phyloP scores from a whole-genome alignment of 768 basidiomycete species.

The Holtermanniella nyarrowii region DNA sequence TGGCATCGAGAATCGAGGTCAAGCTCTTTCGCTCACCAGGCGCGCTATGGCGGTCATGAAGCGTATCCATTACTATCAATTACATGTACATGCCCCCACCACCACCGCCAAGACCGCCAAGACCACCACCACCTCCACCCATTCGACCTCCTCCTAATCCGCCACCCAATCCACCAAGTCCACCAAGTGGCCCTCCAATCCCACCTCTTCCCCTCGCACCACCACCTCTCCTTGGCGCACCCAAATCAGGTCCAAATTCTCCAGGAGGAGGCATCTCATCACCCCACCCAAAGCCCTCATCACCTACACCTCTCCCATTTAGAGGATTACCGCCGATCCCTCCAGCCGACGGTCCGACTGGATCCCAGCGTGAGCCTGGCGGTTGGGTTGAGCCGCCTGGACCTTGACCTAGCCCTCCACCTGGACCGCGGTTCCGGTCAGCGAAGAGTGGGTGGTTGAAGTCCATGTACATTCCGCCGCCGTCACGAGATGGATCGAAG shows the following conservation, averaged over 20 bases:
- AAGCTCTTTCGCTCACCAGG: no score
- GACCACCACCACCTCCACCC: slow-evolving; percentile 9
- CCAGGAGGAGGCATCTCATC: slow-evolving; percentile 39
- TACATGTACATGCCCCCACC: slow-evolving; percentile 19
- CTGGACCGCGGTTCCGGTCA: slow-evolving; percentile 14
- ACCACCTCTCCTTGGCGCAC: slow-evolving; percentile 11
- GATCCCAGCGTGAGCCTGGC: slow-evolving; percentile 40
- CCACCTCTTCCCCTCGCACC: slow-evolving; percentile 3
- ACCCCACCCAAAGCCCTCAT: slow-evolving; percentile 22
- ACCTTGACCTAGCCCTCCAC: slow-evolving; percentile 13
- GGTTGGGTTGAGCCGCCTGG: slow-evolving; percentile 37
- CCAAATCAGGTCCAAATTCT: slow-evolving; percentile 37
- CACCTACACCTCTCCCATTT: slow-evolving; percentile 23
- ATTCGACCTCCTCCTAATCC: slow-evolving; percentile 6
- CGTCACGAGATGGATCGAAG: slow-evolving; percentile 19
- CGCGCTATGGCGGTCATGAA: no score
- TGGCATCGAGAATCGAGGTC: no score
- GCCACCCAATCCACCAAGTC: slow-evolving; percentile 7
- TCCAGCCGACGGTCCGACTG: slow-evolving; percentile 31
- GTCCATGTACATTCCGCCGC: slow-evolving; percentile 37
- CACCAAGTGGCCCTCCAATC: no score
- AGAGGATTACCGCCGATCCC: slow-evolving; percentile 26
- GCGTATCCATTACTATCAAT: no score
- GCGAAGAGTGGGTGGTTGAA: slow-evolving; percentile 39
- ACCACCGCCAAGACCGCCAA: slow-evolving; percentile 8